A percentile compares a stretch with the other conserved stretches of the same genome.
Evolutionary conservation across 2,329 filamentous ascomycete species (phyloP).

Genomic region (Epichloe bromicola): DNA sequence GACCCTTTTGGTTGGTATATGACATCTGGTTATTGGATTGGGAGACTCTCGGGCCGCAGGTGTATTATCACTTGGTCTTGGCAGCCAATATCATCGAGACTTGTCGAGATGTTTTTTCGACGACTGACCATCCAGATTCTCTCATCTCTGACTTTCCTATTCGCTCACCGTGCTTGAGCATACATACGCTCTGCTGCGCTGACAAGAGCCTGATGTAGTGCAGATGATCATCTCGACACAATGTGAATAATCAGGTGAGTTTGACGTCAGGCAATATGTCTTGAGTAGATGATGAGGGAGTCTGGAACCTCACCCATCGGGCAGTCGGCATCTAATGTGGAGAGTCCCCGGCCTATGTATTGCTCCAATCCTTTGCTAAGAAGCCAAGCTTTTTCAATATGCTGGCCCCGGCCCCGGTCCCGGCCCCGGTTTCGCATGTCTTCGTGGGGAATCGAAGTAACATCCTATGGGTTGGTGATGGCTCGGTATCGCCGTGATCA

Average conservation of each 20-base stretch:
- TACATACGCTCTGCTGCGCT: not conserved
- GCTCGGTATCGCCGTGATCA: too few relatives aligned
- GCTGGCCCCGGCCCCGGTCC: not conserved
- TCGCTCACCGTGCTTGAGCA: not conserved
- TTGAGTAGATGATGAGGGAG: not conserved
- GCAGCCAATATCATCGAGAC: not conserved
- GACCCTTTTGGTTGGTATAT: not conserved
- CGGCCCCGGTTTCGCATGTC: too few relatives aligned
- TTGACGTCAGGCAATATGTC: not conserved
- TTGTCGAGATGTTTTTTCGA: not conserved
- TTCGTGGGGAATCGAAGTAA: too few relatives aligned
- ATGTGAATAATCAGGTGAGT: not conserved
- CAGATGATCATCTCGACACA: not conserved
- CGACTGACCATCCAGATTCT: not conserved
- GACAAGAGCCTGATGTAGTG: not conserved
- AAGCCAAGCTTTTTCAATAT: not conserved
- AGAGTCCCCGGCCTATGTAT: too few relatives aligned
- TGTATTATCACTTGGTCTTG: not conserved
- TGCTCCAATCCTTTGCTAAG: not conserved
- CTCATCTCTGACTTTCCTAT: not conserved
- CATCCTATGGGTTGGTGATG: too few relatives aligned
- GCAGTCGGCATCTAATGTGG: not conserved
- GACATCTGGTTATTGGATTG: not conserved
- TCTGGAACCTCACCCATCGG: not conserved
- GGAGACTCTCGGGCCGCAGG: not conserved